These are phyloP conservation scores for Epichloe coenophiala DNA, from an alignment of 2,329 filamentous ascomycete species.

Conservation along the genomic window DNA sequence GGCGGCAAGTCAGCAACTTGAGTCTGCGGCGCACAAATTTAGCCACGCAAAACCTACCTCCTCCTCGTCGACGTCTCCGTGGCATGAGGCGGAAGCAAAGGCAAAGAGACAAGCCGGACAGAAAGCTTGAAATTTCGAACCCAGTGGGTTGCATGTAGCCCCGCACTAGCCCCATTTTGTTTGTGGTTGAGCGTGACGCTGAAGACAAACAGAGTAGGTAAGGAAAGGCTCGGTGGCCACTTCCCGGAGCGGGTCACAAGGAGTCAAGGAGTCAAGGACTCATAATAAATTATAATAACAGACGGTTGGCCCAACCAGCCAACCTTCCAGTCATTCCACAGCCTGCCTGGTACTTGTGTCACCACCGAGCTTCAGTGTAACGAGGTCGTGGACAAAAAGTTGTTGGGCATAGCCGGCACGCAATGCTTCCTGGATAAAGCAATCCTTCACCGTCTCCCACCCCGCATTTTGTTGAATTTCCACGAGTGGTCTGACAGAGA, in stretches of 20 bases:
- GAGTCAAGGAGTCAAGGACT: too few relatives aligned
- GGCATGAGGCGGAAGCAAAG: too few relatives aligned
- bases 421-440: constrained; percentile 1
- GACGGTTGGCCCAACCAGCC: too few relatives aligned
- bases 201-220: too few relatives aligned
- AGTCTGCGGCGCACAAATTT: background rate
- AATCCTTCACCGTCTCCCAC: background rate
- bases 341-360: constrained; percentile 1
- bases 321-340: background rate
- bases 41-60: constrained; percentile 25
- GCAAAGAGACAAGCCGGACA: background rate
- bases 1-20: constrained; percentile 1
- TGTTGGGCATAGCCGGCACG: background rate
- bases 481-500: background rate
- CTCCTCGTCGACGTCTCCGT: constrained; percentile 32
- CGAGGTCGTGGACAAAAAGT: background rate
- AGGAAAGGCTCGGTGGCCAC: too few relatives aligned
- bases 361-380: background rate
- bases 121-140: background rate
- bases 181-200: too few relatives aligned
- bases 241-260: too few relatives aligned
- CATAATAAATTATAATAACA: too few relatives aligned
- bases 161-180: too few relatives aligned
- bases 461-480: background rate
- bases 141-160: too few relatives aligned